phyloP scores from a whole-genome alignment of 306 rosid species.

The Vicia faba region DNA sequence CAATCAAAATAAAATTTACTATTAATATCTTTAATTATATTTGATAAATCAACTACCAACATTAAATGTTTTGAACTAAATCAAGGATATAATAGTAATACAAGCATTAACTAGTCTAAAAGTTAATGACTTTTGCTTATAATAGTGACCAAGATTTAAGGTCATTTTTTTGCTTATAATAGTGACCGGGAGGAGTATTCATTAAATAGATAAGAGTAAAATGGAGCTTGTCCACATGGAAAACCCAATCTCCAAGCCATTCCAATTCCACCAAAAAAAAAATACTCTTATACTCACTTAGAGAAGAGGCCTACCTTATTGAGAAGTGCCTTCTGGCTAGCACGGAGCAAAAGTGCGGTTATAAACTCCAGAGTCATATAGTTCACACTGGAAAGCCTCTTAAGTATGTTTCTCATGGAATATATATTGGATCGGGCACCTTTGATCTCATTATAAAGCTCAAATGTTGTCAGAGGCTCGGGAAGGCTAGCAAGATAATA shows the following conservation, averaged over 20 bases:
- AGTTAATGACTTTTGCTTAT: too few species aligned
- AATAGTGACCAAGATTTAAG: too few species aligned
- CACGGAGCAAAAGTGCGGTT: slow-evolving; percentile 82
- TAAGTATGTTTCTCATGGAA: slow-evolving; percentile 74
- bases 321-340: slow-evolving; percentile 85
- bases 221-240: neutral
- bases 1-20: too few species aligned
- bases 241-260: slow-evolving; percentile 9
- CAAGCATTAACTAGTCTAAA: too few species aligned
- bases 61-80: too few species aligned
- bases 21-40: too few species aligned
- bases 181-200: too few species aligned
- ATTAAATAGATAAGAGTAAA: slow-evolving; percentile 1
- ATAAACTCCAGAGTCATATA: slow-evolving; percentile 90
- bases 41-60: too few species aligned
- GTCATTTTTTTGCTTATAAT: too few species aligned
- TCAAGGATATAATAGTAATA: too few species aligned
- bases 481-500: slow-evolving; percentile 96
- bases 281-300: slow-evolving; percentile 29
- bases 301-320: slow-evolving; percentile 66
- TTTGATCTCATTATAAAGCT: slow-evolving; percentile 76
- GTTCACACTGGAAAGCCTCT: slow-evolving; percentile 81
- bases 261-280: slow-evolving; percentile 2
- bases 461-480: slow-evolving; percentile 82
- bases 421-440: slow-evolving; percentile 73